phyloP scores from a whole-genome alignment of 2,329 filamentous ascomycete species.

The Talaromyces atroroseus region DNA sequence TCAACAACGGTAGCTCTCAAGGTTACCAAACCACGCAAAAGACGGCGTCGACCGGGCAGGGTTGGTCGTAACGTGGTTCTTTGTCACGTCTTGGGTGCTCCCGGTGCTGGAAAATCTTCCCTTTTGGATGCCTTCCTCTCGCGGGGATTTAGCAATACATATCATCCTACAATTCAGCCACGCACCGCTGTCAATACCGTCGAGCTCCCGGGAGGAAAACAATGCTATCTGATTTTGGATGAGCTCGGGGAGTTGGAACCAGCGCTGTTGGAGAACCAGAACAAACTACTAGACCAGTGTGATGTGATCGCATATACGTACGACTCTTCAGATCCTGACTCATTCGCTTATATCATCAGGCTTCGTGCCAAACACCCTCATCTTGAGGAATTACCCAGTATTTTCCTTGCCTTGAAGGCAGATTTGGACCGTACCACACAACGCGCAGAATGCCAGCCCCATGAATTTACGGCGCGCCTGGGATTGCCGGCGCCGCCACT shows the following conservation, averaged over 20 bases:
- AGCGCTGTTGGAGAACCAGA: constrained; percentile 85
- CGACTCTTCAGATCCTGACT: constrained; percentile 94
- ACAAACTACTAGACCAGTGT: constrained; percentile 77
- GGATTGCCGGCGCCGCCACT: constrained; percentile 81
- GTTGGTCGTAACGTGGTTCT: constrained; percentile 93
- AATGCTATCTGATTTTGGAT: constrained; percentile 92
- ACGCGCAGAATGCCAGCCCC: constrained; percentile 80
- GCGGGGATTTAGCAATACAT: constrained; percentile 74
- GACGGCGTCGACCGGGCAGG: constrained; percentile 71
- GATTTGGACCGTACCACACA: constrained; percentile 97
- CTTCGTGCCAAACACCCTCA: constrained; percentile 74
- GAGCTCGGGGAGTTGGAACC: constrained; percentile 94
- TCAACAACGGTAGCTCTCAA: constrained; percentile 80
- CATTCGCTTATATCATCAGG: constrained; percentile 83
- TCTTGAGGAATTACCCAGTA: constrained; percentile 79
- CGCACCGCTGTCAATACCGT: constrained; percentile 93
- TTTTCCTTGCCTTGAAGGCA: constrained; percentile 91
- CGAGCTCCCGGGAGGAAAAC: constrained; percentile 89
- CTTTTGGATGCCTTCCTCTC: constrained; percentile 88
- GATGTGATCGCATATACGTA: constrained; percentile 94
- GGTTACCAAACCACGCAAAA: constrained; percentile 84
- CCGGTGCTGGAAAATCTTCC: constrained; percentile 83
- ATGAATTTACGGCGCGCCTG: constrained; percentile 77
- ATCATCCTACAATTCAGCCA: constrained; percentile 92
- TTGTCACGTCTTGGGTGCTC: constrained; percentile 83